Evolutionary conservation across 176 grass and related monocot genomes (phyloP), one percentile per base, ranked within the genome.

Genomic region (Phyllostachys edulis): DNA sequence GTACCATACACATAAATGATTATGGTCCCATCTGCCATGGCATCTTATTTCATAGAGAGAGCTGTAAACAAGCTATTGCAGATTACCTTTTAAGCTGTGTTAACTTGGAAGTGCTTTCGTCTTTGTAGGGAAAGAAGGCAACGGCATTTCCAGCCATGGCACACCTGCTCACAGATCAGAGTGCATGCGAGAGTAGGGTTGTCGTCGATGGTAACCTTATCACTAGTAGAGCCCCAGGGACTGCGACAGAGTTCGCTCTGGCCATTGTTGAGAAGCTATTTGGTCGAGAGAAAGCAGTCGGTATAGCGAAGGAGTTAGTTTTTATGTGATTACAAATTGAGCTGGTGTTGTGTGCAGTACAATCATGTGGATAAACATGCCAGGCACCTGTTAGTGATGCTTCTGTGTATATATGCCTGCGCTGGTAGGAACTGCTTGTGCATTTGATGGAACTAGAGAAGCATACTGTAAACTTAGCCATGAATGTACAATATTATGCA

Each of bases 71-170:
- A 4, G 15, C 11, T 26, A 3, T 23, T 79, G 8, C 69, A 82
- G n/a, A 39, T 36, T 75, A 63, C 67, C 23, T 47, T 24, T 66
- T 18, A 34, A 16, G 16, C 7, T 69, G 45, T 77, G 55, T 63
- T 52, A 52, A 90, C 42, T 63, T 75, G 16, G 50, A 66, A 52
- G 11, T 82, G 8, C 51, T 24, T 54, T 42, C 71, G 5, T 67
- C 24, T 65, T 52, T 73, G 51, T 34, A 98, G 96, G 91, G 91
- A 4, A 98, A 98, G 87, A 95, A 95, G 72, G 96, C 93, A 38
- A 92, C 90, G 0, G 65, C 85, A 45, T 92, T 88, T 83, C 85
- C 93, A 81, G 69, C 90, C 8, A 80, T 92, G 90, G 82, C 85
- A 32, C 69, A 94, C 71, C 73, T 92, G 51, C 93, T 94, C 15